Conservation (phyloP, 2,329 filamentous ascomycete species). For the Pseudocercospora cruenta region DNA sequence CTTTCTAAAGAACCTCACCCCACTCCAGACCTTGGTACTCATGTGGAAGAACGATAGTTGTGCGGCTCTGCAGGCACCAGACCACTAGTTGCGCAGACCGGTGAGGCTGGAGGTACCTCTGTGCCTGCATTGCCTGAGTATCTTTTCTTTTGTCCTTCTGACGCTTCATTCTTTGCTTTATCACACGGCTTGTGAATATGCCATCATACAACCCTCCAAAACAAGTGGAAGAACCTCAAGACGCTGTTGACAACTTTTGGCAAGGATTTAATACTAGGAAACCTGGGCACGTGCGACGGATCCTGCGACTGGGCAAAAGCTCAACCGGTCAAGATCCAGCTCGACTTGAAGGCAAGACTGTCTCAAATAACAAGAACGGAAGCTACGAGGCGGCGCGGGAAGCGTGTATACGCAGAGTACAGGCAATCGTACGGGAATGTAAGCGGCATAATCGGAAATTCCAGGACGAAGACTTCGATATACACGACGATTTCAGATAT, state of each 20-base stretch:
- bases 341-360: background rate
- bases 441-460: slow-evolving; percentile 79
- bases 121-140: background rate
- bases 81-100: background rate
- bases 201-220: slow-evolving; percentile 3
- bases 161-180: background rate
- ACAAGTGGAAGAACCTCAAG: slow-evolving; percentile 1
- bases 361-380: background rate
- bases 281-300: background rate
- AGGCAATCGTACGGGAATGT: slow-evolving; percentile 64
- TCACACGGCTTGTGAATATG: background rate
- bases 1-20: background rate
- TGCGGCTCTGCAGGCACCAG: slow-evolving; percentile 1
- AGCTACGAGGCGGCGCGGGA: slow-evolving; percentile 69
- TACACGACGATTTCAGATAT: slow-evolving; percentile 63
- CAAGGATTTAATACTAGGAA: slow-evolving; percentile 1
- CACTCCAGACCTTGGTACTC: background rate
- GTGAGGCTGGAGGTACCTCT: slow-evolving; percentile 1
- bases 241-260: slow-evolving; percentile 7
- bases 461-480: slow-evolving; percentile 78
- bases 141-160: background rate
- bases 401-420: slow-evolving; percentile 64
- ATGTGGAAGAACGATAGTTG: background rate
- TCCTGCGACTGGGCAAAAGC: background rate
- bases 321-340: background rate